Evolutionary conservation across 352 stramenopile species (phyloP), one percentile per base, ranked within the genome.

Genomic region (Globisporangium nodosum): DNA sequence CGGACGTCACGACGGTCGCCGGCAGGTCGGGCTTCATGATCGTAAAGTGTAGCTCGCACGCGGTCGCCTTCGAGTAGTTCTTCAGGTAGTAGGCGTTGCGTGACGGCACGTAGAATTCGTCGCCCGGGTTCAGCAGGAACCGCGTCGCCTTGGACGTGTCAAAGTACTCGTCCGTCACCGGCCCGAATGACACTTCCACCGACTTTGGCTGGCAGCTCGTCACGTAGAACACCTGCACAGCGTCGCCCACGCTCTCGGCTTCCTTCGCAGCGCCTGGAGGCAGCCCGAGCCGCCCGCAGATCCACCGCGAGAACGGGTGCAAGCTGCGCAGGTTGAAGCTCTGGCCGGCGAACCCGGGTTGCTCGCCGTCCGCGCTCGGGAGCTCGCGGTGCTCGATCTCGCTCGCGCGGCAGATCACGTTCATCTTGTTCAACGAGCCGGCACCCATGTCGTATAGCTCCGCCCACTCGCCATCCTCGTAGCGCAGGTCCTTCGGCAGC

Each of bases 101-200:
- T 20, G 96, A 76, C 15, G 96, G 96, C 48, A 99, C 88, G 66
- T 97, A 97, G 68, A 99, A 99, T 70, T 98, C 92, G 70, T 99
- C 96, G 7, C 95, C 94, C 4, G 88, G 83, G 31, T 78, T 91
- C 3, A 99, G 71, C 40, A 98, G 64, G 74, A 97, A 99, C 48
- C 95, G 81, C 55, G 96, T 92, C 18, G 96, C 96, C n/a, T 79
- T 96, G 15, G 89, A 78, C 21, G 81, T 78, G 61, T 97, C 78
- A 65, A 98, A 97, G 49, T 73, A 90, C 24, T 92, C 81, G 56
- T 87, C 83, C 15, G 75, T 75, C 20, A 81, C 78, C 1, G 85
- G 78, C 31, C 76, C 69, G 50, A 92, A 73, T 13, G 84, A 78
- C 37, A 95, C 76, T 63, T 95, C 83, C 5, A 95, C 66, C 9